Base-by-base conservation (phyloP, 768 basidiomycete genomes). In the Pleurotus djamor region DNA sequence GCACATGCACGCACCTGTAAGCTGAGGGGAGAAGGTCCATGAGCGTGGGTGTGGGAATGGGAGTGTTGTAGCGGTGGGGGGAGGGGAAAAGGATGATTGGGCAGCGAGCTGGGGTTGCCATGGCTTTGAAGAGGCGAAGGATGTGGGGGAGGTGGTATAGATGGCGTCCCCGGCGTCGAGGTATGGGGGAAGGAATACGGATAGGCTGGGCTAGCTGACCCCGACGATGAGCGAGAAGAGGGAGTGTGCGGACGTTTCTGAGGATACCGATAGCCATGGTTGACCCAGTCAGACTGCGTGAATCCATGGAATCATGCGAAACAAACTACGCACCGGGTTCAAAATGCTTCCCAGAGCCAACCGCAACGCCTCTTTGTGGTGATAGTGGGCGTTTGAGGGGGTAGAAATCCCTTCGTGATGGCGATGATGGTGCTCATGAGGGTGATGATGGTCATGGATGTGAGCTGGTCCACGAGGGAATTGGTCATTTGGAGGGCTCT, bases 341-440 rank as follows among this genome's bases (percentile, higher is more conserved):
- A 88, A 70, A 45, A 88, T 85, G 64, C 83, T 84, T 17, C 86
- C 86, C 54, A 88, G 69, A 0, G 82, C 84, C 32, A 85, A 77
- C 38, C 82, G 75, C 28, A 86, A 71, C 6, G 82, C 80, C 59
- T 83, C 80, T 47, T 76, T 75, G 61, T 82, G 79, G 56, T 76
- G 75, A 3, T 70, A 66, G 59, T 76, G 70, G 57, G 70, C 68
- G 65, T 69, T 67, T 60, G 69, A 41, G 33, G 63, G 63, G 28
- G 61, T 21, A 44, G 37, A 47, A 2, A 12, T 32, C 12, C 28
- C 32, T 17, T 56, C 54, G 54, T 56, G 41, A 50, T 50, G 49
- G 16, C 38, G 64, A 48, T 63, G 62, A 51, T 67, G 66, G 47
- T 69, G 68, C 16, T 73, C 69, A 41, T 59, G 62, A 43, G 64